Percentiles rank a stretch among this genome's conserved stretches.
phyloP scores from a whole-genome alignment of 2,329 filamentous ascomycete species.

The Remersonia thermophila region DNA sequence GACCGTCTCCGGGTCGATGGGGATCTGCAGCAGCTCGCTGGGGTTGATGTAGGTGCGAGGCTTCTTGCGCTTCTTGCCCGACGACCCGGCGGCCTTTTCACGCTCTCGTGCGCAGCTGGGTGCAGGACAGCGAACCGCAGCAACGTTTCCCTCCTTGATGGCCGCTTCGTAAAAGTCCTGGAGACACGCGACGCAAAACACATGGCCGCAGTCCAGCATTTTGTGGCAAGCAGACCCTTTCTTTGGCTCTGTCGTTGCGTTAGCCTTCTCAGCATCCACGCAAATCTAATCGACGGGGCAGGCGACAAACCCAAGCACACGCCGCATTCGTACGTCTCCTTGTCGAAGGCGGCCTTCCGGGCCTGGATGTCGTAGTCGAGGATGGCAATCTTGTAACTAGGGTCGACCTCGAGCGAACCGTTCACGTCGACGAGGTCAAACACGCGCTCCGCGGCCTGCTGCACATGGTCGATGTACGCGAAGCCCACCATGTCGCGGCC shows the following conservation, averaged over 20 bases:
- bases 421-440: slow-evolving; percentile 43
- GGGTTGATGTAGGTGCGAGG: slow-evolving; percentile 61
- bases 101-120: slow-evolving; percentile 64
- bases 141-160: slow-evolving; percentile 73
- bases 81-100: slow-evolving; percentile 19
- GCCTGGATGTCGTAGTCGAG: slow-evolving; percentile 68
- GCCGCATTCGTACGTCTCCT: slow-evolving; percentile 75
- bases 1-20: slow-evolving; percentile 57
- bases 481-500: slow-evolving; percentile 48
- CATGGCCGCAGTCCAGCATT: slow-evolving; percentile 73
- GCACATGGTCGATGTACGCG: slow-evolving; percentile 50
- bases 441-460: slow-evolving; percentile 44
- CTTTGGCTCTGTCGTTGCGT: slow-evolving; percentile 55
- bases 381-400: slow-evolving; percentile 54
- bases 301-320: slow-evolving; percentile 54
- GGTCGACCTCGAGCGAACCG: slow-evolving; percentile 38
- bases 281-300: background rate
- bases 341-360: slow-evolving; percentile 63
- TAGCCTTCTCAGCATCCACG: slow-evolving; percentile 17
- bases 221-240: slow-evolving; percentile 73
- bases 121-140: slow-evolving; percentile 65
- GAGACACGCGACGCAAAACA: slow-evolving; percentile 82
- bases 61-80: slow-evolving; percentile 39
- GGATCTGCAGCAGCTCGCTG: slow-evolving; percentile 71
- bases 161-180: slow-evolving; percentile 82